Conservation (phyloP, 2,329 filamentous ascomycete genomes). For the Fusarium virguliforme region DNA sequence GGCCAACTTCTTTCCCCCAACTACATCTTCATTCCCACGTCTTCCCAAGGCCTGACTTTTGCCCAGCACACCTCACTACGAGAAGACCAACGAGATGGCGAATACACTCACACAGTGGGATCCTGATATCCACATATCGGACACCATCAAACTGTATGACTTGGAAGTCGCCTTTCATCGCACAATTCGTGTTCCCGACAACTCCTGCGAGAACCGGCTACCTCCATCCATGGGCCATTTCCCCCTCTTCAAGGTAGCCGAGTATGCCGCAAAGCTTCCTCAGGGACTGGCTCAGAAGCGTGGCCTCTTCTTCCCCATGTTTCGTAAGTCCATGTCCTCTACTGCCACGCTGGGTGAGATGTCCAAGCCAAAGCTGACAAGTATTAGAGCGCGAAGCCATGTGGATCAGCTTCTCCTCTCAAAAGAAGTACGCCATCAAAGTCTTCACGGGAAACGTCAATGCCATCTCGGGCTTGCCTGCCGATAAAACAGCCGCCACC, state of each 20-base stretch:
- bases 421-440: neutral
- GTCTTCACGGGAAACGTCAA: slow-evolving; percentile 14
- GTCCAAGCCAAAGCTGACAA: neutral
- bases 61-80: neutral
- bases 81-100: neutral
- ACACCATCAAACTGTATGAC: neutral
- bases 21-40: neutral
- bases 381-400: slow-evolving; percentile 19
- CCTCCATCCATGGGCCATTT: slow-evolving; percentile 7
- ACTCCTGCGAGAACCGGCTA: neutral
- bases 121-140: neutral
- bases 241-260: neutral
- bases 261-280: neutral
- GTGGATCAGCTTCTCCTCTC: slow-evolving; percentile 4
- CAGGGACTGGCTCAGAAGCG: neutral
- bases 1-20: too few species aligned
- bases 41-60: neutral
- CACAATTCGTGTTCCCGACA: slow-evolving; percentile 11
- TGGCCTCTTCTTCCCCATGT: slow-evolving; percentile 15
- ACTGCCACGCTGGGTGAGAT: too few species aligned
- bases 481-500: rapidly evolving
- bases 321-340: neutral
- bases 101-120: neutral
- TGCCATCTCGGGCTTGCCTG: neutral
- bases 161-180: slow-evolving; percentile 16